These are phyloP conservation scores for Eucalyptus cloeziana DNA, from an alignment of 345 rosid genomes.

Conservation along the genomic window DNA sequence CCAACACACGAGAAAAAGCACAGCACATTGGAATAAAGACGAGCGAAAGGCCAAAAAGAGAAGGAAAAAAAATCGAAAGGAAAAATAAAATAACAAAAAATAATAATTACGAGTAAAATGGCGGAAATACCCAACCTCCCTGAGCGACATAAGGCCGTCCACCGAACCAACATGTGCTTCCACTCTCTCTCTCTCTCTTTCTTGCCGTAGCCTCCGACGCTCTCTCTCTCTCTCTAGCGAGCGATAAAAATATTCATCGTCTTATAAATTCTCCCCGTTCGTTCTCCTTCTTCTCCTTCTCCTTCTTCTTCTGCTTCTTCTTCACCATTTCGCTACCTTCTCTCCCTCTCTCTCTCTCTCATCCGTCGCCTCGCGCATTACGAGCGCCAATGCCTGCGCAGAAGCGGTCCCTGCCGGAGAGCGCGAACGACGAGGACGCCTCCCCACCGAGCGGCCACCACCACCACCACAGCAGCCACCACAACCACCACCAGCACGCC, in stretches of 20 bases:
- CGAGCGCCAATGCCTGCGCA: slow-evolving; percentile 66
- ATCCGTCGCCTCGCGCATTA: neutral
- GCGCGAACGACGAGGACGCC: slow-evolving; percentile 20
- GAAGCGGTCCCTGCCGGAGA: slow-evolving; percentile 48
- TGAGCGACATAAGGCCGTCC: neutral
- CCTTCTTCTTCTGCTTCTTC: neutral
- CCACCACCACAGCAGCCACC: neutral
- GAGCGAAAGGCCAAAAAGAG: neutral
- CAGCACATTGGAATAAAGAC: neutral
- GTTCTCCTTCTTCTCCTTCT: neutral
- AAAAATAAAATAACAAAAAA: too few species aligned
- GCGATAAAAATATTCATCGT: neutral
- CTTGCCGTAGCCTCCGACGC: neutral
- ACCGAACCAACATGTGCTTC: neutral
- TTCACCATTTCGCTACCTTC: neutral
- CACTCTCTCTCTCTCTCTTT: neutral
- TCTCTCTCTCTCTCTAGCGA: neutral
- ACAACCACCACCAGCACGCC: neutral
- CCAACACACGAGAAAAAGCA: neutral
- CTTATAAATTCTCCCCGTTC: neutral
- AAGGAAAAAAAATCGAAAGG: neutral
- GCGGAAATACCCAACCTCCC: neutral
- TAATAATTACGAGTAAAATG: neutral
- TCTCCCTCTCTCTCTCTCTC: neutral
- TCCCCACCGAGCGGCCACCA: neutral